Conservation (phyloP, 352 stramenopile genomes). For the Phytophthora sansomeana region DNA sequence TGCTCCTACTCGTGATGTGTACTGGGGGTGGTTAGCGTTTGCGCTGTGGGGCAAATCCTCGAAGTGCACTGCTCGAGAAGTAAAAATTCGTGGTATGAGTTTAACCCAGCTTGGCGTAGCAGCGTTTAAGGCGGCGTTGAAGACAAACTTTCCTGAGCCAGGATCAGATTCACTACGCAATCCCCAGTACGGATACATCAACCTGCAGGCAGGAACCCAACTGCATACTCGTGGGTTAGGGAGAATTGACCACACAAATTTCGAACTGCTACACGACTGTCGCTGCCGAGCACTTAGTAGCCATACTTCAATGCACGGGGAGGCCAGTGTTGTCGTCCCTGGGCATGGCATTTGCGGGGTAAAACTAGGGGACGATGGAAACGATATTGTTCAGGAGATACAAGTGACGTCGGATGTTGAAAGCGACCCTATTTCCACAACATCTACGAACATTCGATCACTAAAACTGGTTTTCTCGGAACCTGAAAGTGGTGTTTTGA, state of each 20-base stretch:
- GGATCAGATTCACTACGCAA: neutral
- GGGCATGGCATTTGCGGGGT: constrained; percentile 1
- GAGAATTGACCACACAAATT: no score
- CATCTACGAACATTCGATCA: neutral
- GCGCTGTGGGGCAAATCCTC: constrained; percentile 4
- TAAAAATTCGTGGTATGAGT: neutral
- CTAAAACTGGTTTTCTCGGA: neutral
- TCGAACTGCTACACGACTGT: neutral
- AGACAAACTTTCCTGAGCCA: neutral
- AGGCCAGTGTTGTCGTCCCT: constrained; percentile 2
- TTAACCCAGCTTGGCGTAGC: neutral
- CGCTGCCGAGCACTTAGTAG: neutral
- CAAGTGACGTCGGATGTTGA: neutral
- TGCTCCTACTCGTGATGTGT: neutral
- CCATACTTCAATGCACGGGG: neutral
- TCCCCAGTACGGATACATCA: constrained; percentile 1
- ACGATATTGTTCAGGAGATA: neutral
- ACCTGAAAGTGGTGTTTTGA: neutral
- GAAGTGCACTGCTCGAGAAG: neutral
- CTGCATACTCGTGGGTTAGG: neutral
- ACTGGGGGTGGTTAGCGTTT: constrained; percentile 8
- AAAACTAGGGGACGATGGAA: neutral
- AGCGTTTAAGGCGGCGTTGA: constrained; percentile 1
- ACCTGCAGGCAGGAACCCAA: neutral
- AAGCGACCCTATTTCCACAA: neutral